Evolutionary conservation across 2,329 filamentous ascomycete species (phyloP), one percentile per base, ranked within the genome.

Genomic region (Colletotrichum shisoi): DNA sequence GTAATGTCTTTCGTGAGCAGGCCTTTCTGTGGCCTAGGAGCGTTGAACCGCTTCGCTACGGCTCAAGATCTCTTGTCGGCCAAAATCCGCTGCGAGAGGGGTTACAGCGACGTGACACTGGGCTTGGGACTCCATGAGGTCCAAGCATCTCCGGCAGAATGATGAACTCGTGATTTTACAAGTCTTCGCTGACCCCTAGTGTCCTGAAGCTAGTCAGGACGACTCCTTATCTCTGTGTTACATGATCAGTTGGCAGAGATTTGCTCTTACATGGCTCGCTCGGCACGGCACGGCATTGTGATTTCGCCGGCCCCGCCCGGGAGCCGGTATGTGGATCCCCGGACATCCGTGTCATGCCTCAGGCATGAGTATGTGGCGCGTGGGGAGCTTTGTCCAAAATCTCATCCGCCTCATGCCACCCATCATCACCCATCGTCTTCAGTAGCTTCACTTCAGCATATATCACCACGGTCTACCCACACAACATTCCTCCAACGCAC

Each of bases 361-460:
- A 57, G 56, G 56, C 56, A 7, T 2, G 0, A 12, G n/a, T n/a
- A n/a, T n/a, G n/a, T n/a, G 11, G 42, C 15, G 15, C 54, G 44
- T 21, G 31, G 42, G 7, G 44, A 48, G 56, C 42, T 48, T 39
- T 12, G 13, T 24, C 56, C 13, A 24, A 48, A 57, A 17, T 48
- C 56, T 57, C 31, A 46, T 34, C 13, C 40, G 34, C 27, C 21
- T 27, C 27, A 48, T 42, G 56, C 31, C 56, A 57, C 54, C 42
- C 51, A 37, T 5, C 31, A 19, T 2, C 48, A 5, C 17, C 7
- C 27, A 31, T 31, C 27, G 27, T 8, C 27, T 31, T 8, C 39
- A 40, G 39, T 15, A n/a, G n/a, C n/a, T n/a, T n/a, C n/a, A 15
- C 13, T 31, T 8, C 39, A 40, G 39, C 5, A 15, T 4, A 6